Percentiles rank a stretch among this genome's conserved stretches.
Evolutionary conservation across 176 grass and related monocot species (phyloP).

Genomic region (Oryza brachyantha): DNA sequence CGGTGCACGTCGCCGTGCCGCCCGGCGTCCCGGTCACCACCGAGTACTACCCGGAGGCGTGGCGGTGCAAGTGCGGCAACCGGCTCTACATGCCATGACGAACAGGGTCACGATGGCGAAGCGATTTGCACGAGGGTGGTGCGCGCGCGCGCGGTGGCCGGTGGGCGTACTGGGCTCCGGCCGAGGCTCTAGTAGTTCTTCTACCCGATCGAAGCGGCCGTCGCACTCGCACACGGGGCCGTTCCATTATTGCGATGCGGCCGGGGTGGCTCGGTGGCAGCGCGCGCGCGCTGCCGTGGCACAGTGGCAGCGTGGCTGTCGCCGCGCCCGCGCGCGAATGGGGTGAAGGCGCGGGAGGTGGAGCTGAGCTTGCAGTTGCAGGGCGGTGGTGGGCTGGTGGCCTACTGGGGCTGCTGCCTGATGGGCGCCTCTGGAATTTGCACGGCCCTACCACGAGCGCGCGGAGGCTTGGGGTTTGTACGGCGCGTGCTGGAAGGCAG

Average conservation of each 20-base stretch:
- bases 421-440: conserved; percentile 14
- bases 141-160: not conserved
- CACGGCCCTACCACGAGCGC: conserved; percentile 46
- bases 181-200: too few relatives aligned
- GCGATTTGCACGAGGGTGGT: not conserved
- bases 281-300: not conserved
- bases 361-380: not conserved
- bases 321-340: conserved; percentile 5
- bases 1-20: conserved; percentile 78
- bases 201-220: not conserved
- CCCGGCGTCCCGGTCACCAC: conserved; percentile 70
- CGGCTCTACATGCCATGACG: conserved; percentile 74
- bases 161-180: not conserved
- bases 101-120: not conserved
- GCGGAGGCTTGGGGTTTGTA: conserved; percentile 18
- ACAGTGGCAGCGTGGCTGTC: conserved; percentile 1
- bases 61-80: conserved; percentile 86
- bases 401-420: conserved; percentile 19
- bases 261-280: not conserved
- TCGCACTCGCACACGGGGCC: not conserved
- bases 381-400: conserved; percentile 20
- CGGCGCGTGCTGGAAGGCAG: not conserved
- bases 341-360: not conserved
- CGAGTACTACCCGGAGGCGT: conserved; percentile 90
- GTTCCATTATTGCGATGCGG: conserved; percentile 28